phyloP scores from a whole-genome alignment of 768 basidiomycete species.

The Myochromella boudieri region DNA sequence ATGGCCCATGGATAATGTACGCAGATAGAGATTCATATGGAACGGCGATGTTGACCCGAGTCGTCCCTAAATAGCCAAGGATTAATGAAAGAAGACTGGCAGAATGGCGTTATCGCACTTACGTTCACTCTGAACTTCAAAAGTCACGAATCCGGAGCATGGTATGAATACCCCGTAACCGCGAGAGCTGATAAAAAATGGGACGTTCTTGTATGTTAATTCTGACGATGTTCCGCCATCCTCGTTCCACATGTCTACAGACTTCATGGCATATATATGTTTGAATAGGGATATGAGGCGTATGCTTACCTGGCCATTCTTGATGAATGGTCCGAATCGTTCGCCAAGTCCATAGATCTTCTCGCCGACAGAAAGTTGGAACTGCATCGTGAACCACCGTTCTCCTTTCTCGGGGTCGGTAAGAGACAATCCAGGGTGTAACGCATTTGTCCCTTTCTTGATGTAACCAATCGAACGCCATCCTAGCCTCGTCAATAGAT shows the following conservation, averaged over 20 bases:
- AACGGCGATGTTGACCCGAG: constrained; percentile 33
- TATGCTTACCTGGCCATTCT: constrained; percentile 38
- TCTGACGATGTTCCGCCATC: constrained; percentile 44
- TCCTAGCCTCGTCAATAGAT: constrained; percentile 28
- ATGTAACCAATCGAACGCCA: constrained; percentile 31
- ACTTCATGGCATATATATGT: constrained; percentile 10
- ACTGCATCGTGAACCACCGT: constrained; percentile 33
- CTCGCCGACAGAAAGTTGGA: constrained; percentile 38
- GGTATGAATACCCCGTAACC: constrained; percentile 51
- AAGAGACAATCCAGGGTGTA: constrained; percentile 19
- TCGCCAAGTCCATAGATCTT: constrained; percentile 48
- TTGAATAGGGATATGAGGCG: not conserved
- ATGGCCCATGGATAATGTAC: constrained; percentile 41
- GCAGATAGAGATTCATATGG: constrained; percentile 39
- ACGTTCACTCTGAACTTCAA: constrained; percentile 43
- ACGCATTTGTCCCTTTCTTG: constrained; percentile 21
- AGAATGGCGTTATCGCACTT: constrained; percentile 24
- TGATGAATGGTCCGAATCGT: constrained; percentile 45
- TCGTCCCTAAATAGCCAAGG: constrained; percentile 16
- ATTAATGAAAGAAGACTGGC: not conserved
- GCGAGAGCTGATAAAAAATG: constrained; percentile 36
- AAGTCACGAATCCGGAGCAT: constrained; percentile 44
- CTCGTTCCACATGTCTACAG: constrained; percentile 43
- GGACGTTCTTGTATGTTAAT: constrained; percentile 33
- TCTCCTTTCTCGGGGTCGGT: constrained; percentile 22